phyloP scores from a whole-genome alignment of 306 rosid genomes.

The Crataegus laevigata region DNA sequence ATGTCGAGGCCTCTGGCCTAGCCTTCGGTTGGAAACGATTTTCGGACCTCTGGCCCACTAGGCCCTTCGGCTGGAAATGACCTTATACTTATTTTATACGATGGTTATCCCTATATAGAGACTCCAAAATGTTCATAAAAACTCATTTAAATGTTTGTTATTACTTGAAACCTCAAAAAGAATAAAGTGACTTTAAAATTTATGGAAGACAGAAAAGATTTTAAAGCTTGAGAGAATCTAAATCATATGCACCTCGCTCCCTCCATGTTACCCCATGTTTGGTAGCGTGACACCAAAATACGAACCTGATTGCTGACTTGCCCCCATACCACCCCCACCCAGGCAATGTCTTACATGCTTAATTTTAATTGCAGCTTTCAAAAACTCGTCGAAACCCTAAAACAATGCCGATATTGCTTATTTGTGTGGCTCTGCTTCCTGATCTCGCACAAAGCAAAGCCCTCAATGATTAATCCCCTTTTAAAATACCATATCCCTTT shows the following conservation, averaged over 20 bases:
- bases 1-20: too few relatives aligned
- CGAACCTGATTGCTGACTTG: neutral
- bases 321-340: conserved; percentile 4
- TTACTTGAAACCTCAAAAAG: conserved; percentile 6
- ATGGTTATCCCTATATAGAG: too few relatives aligned
- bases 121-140: too few relatives aligned
- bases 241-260: conserved; percentile 1
- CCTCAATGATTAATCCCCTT: conserved; percentile 36
- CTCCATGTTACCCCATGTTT: conserved; percentile 18
- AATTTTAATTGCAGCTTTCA: neutral
- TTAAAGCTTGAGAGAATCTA: neutral
- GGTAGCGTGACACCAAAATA: neutral
- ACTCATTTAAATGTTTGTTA: neutral
- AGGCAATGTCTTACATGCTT: neutral
- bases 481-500: conserved; percentile 16
- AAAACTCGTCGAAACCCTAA: neutral
- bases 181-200: neutral
- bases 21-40: too few relatives aligned
- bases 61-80: too few relatives aligned
- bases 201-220: neutral
- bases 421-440: conserved; percentile 34
- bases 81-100: too few relatives aligned
- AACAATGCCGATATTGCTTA: conserved; percentile 1
- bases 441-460: conserved; percentile 30
- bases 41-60: too few relatives aligned